These are phyloP conservation scores for Colletotrichum plurivorum DNA, from an alignment of 2,329 filamentous ascomycete genomes.

Conservation along the genomic window DNA sequence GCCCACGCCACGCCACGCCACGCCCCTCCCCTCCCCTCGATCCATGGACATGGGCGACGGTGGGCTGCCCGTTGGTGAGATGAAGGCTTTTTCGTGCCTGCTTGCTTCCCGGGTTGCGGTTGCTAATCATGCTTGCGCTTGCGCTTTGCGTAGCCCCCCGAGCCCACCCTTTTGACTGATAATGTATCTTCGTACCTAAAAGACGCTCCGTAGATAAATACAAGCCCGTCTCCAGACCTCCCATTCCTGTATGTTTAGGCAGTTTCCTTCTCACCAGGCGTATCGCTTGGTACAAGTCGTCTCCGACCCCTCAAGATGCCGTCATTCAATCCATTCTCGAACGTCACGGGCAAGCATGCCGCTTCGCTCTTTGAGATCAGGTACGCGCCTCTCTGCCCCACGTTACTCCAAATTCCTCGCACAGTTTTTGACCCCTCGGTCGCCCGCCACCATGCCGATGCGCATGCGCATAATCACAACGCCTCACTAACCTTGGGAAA, in stretches of 20 bases:
- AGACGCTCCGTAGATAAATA: slow-evolving; percentile 37
- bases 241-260: slow-evolving; percentile 27
- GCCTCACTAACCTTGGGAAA: slow-evolving; percentile 39
- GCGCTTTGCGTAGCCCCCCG: slow-evolving; percentile 15
- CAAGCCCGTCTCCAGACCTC: slow-evolving; percentile 38
- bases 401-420: slow-evolving; percentile 17
- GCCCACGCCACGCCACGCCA: neutral
- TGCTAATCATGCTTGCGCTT: slow-evolving; percentile 22
- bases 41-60: slow-evolving; percentile 7
- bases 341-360: slow-evolving; percentile 64
- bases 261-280: slow-evolving; percentile 41
- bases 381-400: slow-evolving; percentile 52
- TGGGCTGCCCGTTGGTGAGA: slow-evolving; percentile 37
- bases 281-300: slow-evolving; percentile 71
- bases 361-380: slow-evolving; percentile 72
- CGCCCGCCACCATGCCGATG: no score
- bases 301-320: slow-evolving; percentile 65
- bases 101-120: slow-evolving; percentile 18
- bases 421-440: slow-evolving; percentile 8
- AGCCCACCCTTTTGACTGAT: slow-evolving; percentile 35
- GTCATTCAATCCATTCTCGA: slow-evolving; percentile 69
- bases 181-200: slow-evolving; percentile 37
- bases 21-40: neutral
- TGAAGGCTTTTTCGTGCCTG: slow-evolving; percentile 29
- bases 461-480: no score